phyloP scores from a whole-genome alignment of 2,329 filamentous ascomycete genomes.

The Alternaria longipes region DNA sequence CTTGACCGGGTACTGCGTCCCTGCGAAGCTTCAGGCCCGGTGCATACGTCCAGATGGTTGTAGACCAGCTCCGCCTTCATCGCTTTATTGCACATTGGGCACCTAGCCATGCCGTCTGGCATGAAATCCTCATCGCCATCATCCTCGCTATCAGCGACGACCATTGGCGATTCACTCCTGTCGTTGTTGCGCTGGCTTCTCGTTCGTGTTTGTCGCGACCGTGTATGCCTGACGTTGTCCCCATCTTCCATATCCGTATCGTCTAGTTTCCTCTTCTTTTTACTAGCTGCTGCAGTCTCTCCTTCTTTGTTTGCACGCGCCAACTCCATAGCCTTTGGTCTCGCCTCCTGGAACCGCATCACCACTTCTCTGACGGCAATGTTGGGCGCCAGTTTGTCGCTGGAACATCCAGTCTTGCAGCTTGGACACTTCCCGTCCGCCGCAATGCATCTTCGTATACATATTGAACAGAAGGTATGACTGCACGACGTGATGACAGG shows the following conservation, averaged over 20 bases:
- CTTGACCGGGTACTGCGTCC: slow-evolving; percentile 42
- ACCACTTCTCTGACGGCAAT: slow-evolving; percentile 86
- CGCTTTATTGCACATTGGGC: slow-evolving; percentile 79
- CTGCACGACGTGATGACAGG: slow-evolving; percentile 95
- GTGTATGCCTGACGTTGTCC: slow-evolving; percentile 46
- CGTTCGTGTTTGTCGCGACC: slow-evolving; percentile 51
- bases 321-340: slow-evolving; percentile 70
- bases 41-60: slow-evolving; percentile 78
- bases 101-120: slow-evolving; percentile 77
- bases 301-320: slow-evolving; percentile 61
- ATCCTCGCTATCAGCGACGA: slow-evolving; percentile 52
- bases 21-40: slow-evolving; percentile 48
- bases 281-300: slow-evolving; percentile 18
- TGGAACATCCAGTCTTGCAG: slow-evolving; percentile 81
- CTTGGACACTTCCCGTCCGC: slow-evolving; percentile 87
- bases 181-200: slow-evolving; percentile 47
- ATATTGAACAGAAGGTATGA: slow-evolving; percentile 96
- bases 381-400: slow-evolving; percentile 84
- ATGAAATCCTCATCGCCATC: slow-evolving; percentile 56
- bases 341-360: slow-evolving; percentile 74
- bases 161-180: slow-evolving; percentile 42
- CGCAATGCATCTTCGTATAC: slow-evolving; percentile 86
- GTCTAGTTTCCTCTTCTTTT: slow-evolving; percentile 61
- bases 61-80: slow-evolving; percentile 86
- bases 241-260: slow-evolving; percentile 59